phyloP scores from a whole-genome alignment of 2,329 filamentous ascomycete species.

The Penicillium brevicompactum region DNA sequence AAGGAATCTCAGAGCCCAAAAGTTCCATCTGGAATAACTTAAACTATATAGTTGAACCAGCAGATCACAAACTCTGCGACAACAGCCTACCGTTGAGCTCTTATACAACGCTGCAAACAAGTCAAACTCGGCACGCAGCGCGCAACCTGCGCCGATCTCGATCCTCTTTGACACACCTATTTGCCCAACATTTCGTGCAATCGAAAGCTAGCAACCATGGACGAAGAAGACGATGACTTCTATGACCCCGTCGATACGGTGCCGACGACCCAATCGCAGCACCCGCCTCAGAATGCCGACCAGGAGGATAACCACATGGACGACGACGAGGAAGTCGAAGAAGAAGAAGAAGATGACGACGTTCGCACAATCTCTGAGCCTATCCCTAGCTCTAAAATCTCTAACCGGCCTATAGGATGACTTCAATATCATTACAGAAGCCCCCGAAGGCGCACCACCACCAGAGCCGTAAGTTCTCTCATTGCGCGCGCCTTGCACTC shows the following conservation, averaged over 20 bases:
- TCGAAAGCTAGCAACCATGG: conserved; percentile 35
- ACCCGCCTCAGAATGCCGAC: conserved; percentile 29
- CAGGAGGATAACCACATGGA: conserved; percentile 40
- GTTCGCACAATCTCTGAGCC: conserved; percentile 15
- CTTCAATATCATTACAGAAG: conserved; percentile 54
- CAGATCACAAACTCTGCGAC: neutral
- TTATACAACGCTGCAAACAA: conserved; percentile 23
- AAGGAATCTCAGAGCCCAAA: no score
- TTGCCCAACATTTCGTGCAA: neutral
- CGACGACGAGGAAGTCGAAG: conserved; percentile 45
- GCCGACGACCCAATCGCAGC: conserved; percentile 32
- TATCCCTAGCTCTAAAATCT: neutral
- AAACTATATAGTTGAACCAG: neutral
- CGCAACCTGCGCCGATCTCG: conserved; percentile 16
- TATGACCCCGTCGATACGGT: conserved; percentile 46
- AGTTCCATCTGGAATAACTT: neutral
- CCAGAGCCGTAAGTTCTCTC: conserved; percentile 38
- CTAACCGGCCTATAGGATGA: conserved; percentile 42
- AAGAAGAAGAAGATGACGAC: conserved; percentile 43
- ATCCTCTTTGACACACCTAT: conserved; percentile 14
- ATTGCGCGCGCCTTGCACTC: conserved; percentile 4
- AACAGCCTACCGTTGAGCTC: neutral
- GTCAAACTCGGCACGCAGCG: conserved; percentile 21
- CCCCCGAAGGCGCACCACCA: conserved; percentile 43
- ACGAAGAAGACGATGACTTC: conserved; percentile 52